Evolutionary conservation across 2,329 filamentous ascomycete species (phyloP), one percentile per base, ranked within the genome.

Genomic region (Capronia coronata): DNA sequence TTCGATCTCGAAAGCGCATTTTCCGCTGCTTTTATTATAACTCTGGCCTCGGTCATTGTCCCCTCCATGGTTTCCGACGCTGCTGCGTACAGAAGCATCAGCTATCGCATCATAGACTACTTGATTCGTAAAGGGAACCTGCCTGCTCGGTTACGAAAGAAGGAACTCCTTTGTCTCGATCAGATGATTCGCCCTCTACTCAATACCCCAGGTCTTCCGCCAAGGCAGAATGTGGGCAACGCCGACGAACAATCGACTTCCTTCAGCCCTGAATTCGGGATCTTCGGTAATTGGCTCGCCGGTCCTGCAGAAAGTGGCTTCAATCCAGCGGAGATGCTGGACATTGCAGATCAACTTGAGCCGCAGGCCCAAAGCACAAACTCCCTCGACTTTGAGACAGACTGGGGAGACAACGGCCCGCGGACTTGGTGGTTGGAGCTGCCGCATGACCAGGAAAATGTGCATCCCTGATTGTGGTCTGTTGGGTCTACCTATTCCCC

Each of bases 371-470:
- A 43, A 43, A 2, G 19, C 8, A 29, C 14, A 2, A 30, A 21
- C 5, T 27, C 23, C 23, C 23, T 27, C 3, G 27, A 13, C 18
- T 18, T 43, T 21, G 41, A 43, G 18, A 14, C n/a, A 29, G 41
- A 13, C 5, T 43, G 41, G 41, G 41, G n/a, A 5, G 14, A 2
- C 1, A 43, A 21, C 8, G 30, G 41, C 18, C 41, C 41, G 2
- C 30, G 41, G 41, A 19, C 25, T 43, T 43, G 41, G 41, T 43
- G 41, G 41, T 43, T 13, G 9, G 41, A 43, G 41, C 41, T n/a
- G 11, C 41, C 29, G 14, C 29, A 30, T 19, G 41, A 43, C 22
- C 21, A 29, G 14, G 22, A 29, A 43, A 14, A 9, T n/a, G n/a
- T n/a, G n/a, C n/a, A n/a, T n/a, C n/a, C n/a, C n/a, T n/a, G n/a